phyloP scores from a whole-genome alignment of 2,329 filamentous ascomycete species.

The Colletotrichum trifolii region DNA sequence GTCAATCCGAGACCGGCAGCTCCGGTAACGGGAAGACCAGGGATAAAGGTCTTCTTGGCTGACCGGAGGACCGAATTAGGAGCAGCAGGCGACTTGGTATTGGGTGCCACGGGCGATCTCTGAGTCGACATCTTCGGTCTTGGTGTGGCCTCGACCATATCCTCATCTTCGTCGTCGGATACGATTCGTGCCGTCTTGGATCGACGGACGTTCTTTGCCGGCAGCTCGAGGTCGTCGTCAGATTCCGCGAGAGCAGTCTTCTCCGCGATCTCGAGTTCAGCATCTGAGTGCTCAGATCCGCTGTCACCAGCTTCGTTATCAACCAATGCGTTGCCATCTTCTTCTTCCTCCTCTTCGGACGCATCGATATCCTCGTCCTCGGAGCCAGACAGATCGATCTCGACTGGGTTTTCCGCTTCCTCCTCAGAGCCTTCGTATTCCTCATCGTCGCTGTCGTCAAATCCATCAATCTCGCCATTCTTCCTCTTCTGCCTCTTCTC shows the following conservation, averaged over 20 bases:
- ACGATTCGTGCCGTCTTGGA: constrained; percentile 66
- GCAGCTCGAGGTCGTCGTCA: constrained; percentile 53
- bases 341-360: constrained; percentile 47
- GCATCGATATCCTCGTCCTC: constrained; percentile 49
- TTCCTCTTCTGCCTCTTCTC: constrained; percentile 58
- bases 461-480: constrained; percentile 61
- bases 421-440: constrained; percentile 56
- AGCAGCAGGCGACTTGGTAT: constrained; percentile 60
- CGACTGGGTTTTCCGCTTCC: constrained; percentile 52
- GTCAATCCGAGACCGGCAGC: constrained; percentile 80
- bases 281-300: constrained; percentile 46
- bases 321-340: constrained; percentile 46
- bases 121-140: constrained; percentile 54
- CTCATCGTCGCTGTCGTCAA: constrained; percentile 67
- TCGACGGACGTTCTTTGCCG: constrained; percentile 56
- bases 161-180: constrained; percentile 73
- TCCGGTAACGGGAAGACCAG: constrained; percentile 70
- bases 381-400: constrained; percentile 58
- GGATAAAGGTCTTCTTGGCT: constrained; percentile 76
- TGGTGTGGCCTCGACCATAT: constrained; percentile 58
- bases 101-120: constrained; percentile 56
- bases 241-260: constrained; percentile 44
- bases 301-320: constrained; percentile 56
- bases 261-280: constrained; percentile 41
- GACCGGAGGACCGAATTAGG: constrained; percentile 76